Percentiles rank a stretch among this genome's conserved stretches.
Conservation (phyloP, 768 basidiomycete species). For the Cystobasidium tubakii region DNA sequence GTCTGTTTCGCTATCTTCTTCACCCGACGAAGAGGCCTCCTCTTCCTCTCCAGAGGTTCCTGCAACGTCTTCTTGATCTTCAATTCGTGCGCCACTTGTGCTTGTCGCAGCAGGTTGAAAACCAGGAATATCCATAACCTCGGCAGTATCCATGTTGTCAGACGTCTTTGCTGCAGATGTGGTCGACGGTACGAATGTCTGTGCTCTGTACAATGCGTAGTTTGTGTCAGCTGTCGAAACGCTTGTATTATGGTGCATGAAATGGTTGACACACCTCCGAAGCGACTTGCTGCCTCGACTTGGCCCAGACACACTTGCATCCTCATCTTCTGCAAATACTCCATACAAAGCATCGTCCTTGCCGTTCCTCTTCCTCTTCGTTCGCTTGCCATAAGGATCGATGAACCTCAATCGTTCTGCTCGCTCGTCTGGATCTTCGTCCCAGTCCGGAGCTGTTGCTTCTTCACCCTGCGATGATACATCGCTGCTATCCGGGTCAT, state of each 20-base stretch:
- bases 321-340: conserved; percentile 66
- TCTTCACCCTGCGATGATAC: conserved; percentile 58
- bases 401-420: conserved; percentile 72
- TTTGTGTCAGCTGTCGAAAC: not conserved
- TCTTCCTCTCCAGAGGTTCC: conserved; percentile 42
- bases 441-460: conserved; percentile 54
- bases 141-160: not conserved
- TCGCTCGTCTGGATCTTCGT: conserved; percentile 59
- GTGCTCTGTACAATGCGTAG: conserved; percentile 42
- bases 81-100: conserved; percentile 51
- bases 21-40: conserved; percentile 42
- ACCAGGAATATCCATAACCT: conserved; percentile 52
- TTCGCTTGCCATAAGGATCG: conserved; percentile 59
- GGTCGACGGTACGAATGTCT: conserved; percentile 47
- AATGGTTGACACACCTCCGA: not conserved
- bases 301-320: conserved; percentile 49
- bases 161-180: not conserved
- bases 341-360: conserved; percentile 74
- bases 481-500: conserved; percentile 44
- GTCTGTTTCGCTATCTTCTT: conserved; percentile 51
- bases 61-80: conserved; percentile 46
- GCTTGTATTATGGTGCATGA: conserved; percentile 49
- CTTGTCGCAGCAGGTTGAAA: conserved; percentile 49
- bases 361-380: conserved; percentile 58
- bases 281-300: not conserved